Conservation (phyloP, 1,284 basidiomycete genomes). For the Leccinum ponderosum region DNA sequence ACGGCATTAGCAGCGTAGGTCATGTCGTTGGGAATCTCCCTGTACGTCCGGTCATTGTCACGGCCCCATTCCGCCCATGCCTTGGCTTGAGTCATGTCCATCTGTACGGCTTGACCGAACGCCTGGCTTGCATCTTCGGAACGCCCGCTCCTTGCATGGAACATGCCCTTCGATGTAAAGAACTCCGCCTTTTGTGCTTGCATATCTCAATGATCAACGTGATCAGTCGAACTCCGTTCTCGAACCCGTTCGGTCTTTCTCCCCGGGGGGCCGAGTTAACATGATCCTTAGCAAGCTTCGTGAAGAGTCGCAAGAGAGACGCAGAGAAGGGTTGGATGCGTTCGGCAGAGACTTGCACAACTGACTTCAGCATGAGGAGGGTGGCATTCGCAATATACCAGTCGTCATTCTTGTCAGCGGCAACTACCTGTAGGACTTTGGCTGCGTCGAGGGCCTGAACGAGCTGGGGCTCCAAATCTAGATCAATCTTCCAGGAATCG, state of each 20-base stretch:
- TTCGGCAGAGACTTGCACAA: conserved; percentile 83
- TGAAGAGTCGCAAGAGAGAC: conserved; percentile 82
- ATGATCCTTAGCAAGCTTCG: conserved; percentile 89
- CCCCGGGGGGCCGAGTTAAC: conserved; percentile 52
- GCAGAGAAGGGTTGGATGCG: conserved; percentile 83
- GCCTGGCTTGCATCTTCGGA: conserved; percentile 92
- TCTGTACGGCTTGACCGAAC: conserved; percentile 94
- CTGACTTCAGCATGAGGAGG: conserved; percentile 86
- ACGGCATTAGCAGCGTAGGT: conserved; percentile 88
- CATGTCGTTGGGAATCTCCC: conserved; percentile 76
- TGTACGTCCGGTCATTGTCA: conserved; percentile 93
- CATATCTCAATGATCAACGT: conserved; percentile 73
- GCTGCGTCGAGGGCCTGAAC: conserved; percentile 81
- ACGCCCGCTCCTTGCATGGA: conserved; percentile 87
- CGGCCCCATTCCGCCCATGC: conserved; percentile 99
- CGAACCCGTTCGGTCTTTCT: conserved; percentile 41
- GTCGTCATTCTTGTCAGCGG: conserved; percentile 78
- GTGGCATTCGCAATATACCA: conserved; percentile 84
- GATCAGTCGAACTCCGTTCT: conserved; percentile 62
- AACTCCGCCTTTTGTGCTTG: conserved; percentile 97
- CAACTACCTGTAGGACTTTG: conserved; percentile 88
- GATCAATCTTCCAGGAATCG: conserved; percentile 59
- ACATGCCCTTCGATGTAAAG: conserved; percentile 99
- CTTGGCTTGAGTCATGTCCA: conserved; percentile 94
- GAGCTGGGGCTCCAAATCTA: conserved; percentile 66